These are phyloP conservation scores for Penicillium silybi DNA, from an alignment of 495 filamentous ascomycete species.

Conservation along the genomic window DNA sequence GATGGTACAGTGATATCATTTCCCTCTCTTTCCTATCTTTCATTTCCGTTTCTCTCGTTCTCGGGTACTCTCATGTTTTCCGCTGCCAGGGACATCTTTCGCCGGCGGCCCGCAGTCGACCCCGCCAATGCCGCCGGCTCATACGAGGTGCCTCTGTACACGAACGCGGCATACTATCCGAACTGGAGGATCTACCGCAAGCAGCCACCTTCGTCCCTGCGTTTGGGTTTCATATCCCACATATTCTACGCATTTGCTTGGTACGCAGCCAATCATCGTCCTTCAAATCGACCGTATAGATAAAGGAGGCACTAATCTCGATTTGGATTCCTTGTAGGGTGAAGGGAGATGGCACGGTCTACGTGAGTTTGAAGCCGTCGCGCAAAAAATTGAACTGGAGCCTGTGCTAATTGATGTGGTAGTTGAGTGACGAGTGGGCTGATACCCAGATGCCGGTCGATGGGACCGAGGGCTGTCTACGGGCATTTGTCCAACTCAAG, in stretches of 20 bases:
- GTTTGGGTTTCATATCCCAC: conserved; percentile 66
- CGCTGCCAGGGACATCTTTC: conserved; percentile 16
- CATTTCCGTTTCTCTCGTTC: neutral
- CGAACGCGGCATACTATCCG: conserved; percentile 86
- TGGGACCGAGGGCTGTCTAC: conserved; percentile 70
- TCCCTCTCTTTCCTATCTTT: neutral
- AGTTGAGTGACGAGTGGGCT: conserved; percentile 87
- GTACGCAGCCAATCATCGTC: conserved; percentile 35
- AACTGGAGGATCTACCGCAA: conserved; percentile 78
- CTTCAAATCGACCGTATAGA: conserved; percentile 10
- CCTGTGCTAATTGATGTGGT: conserved; percentile 20
- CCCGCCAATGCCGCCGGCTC: conserved; percentile 24
- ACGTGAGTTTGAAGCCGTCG: conserved; percentile 48
- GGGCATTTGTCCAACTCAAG: conserved; percentile 72
- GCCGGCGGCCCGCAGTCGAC: conserved; percentile 17
- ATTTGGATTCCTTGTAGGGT: conserved; percentile 50
- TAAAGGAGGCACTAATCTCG: conserved; percentile 28
- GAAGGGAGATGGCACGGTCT: conserved; percentile 73
- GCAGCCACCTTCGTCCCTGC: conserved; percentile 72
- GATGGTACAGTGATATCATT: neutral
- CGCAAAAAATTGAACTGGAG: neutral
- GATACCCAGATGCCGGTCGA: conserved; percentile 78
- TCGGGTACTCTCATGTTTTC: conserved; percentile 15
- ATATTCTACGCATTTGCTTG: conserved; percentile 88
- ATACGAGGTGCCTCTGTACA: conserved; percentile 41